phyloP scores from a whole-genome alignment of 495 filamentous ascomycete species.

The Podospora sp. region DNA sequence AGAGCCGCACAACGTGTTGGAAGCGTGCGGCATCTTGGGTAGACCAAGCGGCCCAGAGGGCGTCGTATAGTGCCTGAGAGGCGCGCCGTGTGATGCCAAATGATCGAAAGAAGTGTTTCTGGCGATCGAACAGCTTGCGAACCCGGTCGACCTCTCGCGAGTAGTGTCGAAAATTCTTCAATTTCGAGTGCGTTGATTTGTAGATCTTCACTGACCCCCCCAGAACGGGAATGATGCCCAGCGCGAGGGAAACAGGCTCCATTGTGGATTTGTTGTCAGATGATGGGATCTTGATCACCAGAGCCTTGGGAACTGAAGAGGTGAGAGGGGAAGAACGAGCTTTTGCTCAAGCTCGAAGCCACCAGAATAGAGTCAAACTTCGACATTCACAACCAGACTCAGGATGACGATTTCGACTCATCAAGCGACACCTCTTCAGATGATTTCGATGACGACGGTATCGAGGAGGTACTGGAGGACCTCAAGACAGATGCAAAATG shows the following conservation, averaged over 20 bases:
- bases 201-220: conserved; percentile 10
- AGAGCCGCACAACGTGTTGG: conserved; percentile 16
- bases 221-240: conserved; percentile 22
- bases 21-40: conserved; percentile 6
- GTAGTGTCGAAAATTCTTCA: conserved; percentile 22
- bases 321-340: not conserved
- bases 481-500: conserved; percentile 19
- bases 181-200: conserved; percentile 9
- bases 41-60: conserved; percentile 16
- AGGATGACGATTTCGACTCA: conserved; percentile 7
- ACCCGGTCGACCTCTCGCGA: conserved; percentile 19
- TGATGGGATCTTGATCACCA: not conserved
- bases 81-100: conserved; percentile 12
- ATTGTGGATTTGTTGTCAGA: not conserved
- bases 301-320: not conserved
- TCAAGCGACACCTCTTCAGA: conserved; percentile 11
- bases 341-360: not conserved
- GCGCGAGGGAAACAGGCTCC: conserved; percentile 25
- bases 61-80: conserved; percentile 21
- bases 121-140: conserved; percentile 16
- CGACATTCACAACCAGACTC: not conserved
- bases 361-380: not conserved
- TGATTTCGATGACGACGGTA: not conserved
- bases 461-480: conserved; percentile 18
- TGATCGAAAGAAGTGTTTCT: conserved; percentile 18